A percentile compares a stretch with the other conserved stretches of the same genome.
Conservation (phyloP, 2,329 filamentous ascomycete species). For the Exserohilum rostratum region DNA sequence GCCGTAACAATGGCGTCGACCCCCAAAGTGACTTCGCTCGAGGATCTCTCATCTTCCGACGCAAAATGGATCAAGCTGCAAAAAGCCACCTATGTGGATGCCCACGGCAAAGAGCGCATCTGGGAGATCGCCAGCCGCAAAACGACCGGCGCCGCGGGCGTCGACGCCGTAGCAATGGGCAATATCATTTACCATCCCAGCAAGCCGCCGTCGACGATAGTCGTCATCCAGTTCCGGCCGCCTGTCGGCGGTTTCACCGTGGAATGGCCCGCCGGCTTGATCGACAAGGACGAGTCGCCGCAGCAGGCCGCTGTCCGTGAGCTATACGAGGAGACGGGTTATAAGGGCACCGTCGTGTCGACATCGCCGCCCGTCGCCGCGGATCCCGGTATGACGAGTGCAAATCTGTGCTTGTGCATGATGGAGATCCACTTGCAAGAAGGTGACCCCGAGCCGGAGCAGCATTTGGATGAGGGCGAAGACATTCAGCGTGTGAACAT, state of each 20-base stretch:
- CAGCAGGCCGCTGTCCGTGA: conserved; percentile 64
- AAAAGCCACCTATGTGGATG: conserved; percentile 63
- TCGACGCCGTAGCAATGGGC: conserved; percentile 73
- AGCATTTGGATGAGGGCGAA: conserved; percentile 38
- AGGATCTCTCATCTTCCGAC: conserved; percentile 28
- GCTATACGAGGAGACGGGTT: conserved; percentile 67
- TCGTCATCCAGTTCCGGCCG: conserved; percentile 62
- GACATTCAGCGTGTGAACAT: conserved; percentile 36
- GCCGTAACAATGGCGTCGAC: conserved; percentile 18
- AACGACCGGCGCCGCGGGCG: conserved; percentile 60
- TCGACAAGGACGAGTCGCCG: conserved; percentile 62
- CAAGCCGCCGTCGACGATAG: conserved; percentile 37
- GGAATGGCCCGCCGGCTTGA: conserved; percentile 59
- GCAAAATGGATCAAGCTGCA: conserved; percentile 44
- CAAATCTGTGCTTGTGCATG: conserved; percentile 35
- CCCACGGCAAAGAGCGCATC: conserved; percentile 60
- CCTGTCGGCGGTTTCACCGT: conserved; percentile 63
- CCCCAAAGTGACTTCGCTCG: conserved; percentile 28
- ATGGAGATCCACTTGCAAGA: conserved; percentile 32
- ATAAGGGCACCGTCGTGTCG: conserved; percentile 54
- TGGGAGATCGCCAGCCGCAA: conserved; percentile 75
- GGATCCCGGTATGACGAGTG: conserved; percentile 36
- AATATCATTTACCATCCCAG: conserved; percentile 61
- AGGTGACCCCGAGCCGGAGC: conserved; percentile 28
- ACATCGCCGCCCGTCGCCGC: conserved; percentile 28